Conservation (phyloP, 2,329 filamentous ascomycete species). For the Fusarium setosum region DNA sequence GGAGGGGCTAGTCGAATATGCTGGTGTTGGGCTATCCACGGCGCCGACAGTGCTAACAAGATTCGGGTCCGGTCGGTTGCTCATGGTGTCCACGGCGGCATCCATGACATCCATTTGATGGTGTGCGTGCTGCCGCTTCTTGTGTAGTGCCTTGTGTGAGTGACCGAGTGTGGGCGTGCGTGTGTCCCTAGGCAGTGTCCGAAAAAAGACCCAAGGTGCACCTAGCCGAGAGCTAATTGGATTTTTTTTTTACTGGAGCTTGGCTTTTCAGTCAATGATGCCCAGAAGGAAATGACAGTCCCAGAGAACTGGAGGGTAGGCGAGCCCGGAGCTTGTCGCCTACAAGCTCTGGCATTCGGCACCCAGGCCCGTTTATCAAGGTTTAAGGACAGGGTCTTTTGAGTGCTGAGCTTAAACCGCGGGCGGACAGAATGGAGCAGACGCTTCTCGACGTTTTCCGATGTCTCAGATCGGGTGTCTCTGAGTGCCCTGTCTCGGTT, state of each 20-base stretch:
- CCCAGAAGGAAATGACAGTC: neutral
- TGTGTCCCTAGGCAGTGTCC: neutral
- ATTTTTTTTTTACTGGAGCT: slow-evolving; percentile 6
- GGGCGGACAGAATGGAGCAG: slow-evolving; percentile 2
- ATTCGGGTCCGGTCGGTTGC: slow-evolving; percentile 37
- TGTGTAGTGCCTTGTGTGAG: slow-evolving; percentile 15
- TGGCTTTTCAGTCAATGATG: neutral
- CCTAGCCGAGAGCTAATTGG: slow-evolving; percentile 12
- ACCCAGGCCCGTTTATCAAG: slow-evolving; percentile 16
- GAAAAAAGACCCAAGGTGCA: neutral
- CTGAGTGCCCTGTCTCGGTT: slow-evolving; percentile 1
- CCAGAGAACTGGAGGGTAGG: neutral
- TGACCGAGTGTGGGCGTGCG: neutral
- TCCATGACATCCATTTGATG: slow-evolving; percentile 33
- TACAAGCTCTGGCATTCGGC: slow-evolving; percentile 22
- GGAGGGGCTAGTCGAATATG: slow-evolving; percentile 40
- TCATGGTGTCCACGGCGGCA: slow-evolving; percentile 33
- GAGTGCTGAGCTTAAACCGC: slow-evolving; percentile 7
- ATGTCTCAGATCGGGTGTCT: slow-evolving; percentile 15
- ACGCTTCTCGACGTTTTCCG: slow-evolving; percentile 6
- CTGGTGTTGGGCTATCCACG: slow-evolving; percentile 33
- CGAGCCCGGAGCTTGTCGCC: slow-evolving; percentile 9
- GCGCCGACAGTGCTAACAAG: slow-evolving; percentile 37
- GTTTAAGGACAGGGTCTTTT: neutral
- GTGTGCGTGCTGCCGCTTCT: slow-evolving; percentile 18